These are phyloP conservation scores for Gnomoniopsis sp. DNA, from an alignment of 2,329 filamentous ascomycete genomes.

Conservation along the genomic window DNA sequence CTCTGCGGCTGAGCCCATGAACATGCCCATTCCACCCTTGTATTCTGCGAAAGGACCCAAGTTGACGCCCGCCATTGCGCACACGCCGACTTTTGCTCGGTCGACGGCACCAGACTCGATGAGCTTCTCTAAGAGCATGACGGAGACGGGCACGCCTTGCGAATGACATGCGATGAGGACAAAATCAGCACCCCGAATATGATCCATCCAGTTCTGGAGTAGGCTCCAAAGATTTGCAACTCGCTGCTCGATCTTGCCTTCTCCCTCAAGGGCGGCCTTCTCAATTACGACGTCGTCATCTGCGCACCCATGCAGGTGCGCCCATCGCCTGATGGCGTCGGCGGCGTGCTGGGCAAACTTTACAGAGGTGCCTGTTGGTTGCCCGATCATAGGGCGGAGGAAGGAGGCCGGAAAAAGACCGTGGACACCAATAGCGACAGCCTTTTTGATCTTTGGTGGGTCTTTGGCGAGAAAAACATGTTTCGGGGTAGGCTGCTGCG, in stretches of 20 bases:
- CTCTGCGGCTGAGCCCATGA: conserved; percentile 89
- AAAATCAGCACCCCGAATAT: conserved; percentile 82
- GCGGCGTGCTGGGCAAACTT: conserved; percentile 87
- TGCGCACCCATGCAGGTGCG: conserved; percentile 66
- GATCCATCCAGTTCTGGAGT: conserved; percentile 89
- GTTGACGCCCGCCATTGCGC: conserved; percentile 84
- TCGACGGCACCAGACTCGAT: conserved; percentile 85
- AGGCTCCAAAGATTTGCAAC: conserved; percentile 94
- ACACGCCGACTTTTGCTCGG: conserved; percentile 75
- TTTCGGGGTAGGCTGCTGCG: conserved; percentile 52
- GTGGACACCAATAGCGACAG: conserved; percentile 90
- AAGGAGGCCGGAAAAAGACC: conserved; percentile 87
- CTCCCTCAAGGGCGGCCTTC: conserved; percentile 90
- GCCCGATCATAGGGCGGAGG: conserved; percentile 85
- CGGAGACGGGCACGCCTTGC: conserved; percentile 88
- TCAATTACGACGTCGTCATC: conserved; percentile 71
- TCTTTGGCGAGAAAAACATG: conserved; percentile 72
- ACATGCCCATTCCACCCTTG: conserved; percentile 77
- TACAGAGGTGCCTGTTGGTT: conserved; percentile 92
- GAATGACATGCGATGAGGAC: conserved; percentile 92
- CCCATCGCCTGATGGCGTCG: conserved; percentile 79
- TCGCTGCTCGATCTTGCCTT: conserved; percentile 85
- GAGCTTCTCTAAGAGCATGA: conserved; percentile 90
- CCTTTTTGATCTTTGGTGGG: conserved; percentile 72
- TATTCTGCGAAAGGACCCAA: conserved; percentile 91